phyloP scores from a whole-genome alignment of 2,329 filamentous ascomycete genomes.

The Aspergillus brunneoviolaceus region DNA sequence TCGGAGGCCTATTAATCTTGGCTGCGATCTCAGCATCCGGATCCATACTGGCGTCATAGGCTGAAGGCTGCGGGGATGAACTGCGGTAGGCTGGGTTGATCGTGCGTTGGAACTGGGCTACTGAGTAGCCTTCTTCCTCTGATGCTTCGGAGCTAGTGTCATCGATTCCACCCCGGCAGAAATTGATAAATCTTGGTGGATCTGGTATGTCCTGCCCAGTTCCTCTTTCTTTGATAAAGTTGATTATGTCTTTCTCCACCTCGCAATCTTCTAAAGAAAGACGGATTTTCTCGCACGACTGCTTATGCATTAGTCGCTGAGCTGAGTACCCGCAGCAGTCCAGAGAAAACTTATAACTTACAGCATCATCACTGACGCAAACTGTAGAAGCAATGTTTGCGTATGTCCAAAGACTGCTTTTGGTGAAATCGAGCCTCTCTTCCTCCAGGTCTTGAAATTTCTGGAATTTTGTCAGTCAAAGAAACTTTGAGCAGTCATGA shows the following conservation, averaged over 20 bases:
- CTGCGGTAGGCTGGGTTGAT: conserved; percentile 95
- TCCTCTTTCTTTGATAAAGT: conserved; percentile 83
- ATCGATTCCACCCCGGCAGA: conserved; percentile 75
- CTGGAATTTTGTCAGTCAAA: conserved; percentile 39
- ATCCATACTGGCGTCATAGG: conserved; percentile 88
- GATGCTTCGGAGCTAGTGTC: conserved; percentile 80
- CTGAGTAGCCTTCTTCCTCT: conserved; percentile 93
- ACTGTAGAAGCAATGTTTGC: conserved; percentile 96
- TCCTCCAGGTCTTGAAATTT: conserved; percentile 99
- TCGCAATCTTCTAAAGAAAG: conserved; percentile 92
- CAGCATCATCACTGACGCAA: conserved; percentile 91
- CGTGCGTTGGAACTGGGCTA: conserved; percentile 90
- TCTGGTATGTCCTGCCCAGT: conserved; percentile 98
- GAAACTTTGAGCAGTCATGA: not conserved
- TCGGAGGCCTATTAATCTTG: conserved; percentile 55
- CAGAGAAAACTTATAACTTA: conserved; percentile 32
- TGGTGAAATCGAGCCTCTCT: conserved; percentile 93
- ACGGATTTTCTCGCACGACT: conserved; percentile 92
- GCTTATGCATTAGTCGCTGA: conserved; percentile 15
- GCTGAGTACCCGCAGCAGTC: not conserved
- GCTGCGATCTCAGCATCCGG: conserved; percentile 71
- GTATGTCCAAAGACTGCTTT: conserved; percentile 97
- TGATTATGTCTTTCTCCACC: conserved; percentile 88
- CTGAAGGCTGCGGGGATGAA: conserved; percentile 94
- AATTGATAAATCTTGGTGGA: conserved; percentile 97